Percentiles rank a stretch among this genome's conserved stretches.
Evolutionary conservation across 441 rosid genomes (phyloP).

Genomic region (Pelargonium australe): DNA sequence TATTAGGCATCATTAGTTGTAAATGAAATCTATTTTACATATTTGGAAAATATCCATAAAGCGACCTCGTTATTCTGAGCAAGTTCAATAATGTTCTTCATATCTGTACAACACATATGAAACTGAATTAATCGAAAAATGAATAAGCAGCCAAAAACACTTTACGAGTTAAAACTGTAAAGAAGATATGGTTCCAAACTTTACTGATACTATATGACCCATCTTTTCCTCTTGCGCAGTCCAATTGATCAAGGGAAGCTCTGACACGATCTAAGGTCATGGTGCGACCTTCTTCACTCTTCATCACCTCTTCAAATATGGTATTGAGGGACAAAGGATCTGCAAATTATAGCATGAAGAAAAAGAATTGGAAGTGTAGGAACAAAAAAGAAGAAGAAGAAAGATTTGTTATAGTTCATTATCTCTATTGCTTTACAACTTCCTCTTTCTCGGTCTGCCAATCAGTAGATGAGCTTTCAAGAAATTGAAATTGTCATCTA

Average conservation of each 20-base stretch:
- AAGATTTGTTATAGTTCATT: neutral
- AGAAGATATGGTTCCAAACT: neutral
- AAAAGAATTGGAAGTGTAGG: neutral
- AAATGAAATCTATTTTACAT: constrained; percentile 9
- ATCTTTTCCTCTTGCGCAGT: constrained; percentile 33
- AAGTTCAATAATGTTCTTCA: constrained; percentile 50
- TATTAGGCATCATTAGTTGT: constrained; percentile 13
- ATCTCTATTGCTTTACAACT: neutral
- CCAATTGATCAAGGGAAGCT: constrained; percentile 49
- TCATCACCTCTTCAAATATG: constrained; percentile 80
- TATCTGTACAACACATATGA: constrained; percentile 43
- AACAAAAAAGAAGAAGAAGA: neutral
- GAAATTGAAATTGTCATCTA: neutral
- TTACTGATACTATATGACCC: constrained; percentile 62
- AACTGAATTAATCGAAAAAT: constrained; percentile 10
- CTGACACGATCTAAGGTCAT: constrained; percentile 68
- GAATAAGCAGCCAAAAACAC: constrained; percentile 19
- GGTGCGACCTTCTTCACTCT: constrained; percentile 62
- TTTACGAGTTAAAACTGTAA: neutral
- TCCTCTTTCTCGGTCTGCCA: neutral
- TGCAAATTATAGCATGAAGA: constrained; percentile 29
- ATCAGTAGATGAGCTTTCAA: neutral
- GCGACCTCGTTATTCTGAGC: constrained; percentile 81
- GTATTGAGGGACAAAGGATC: constrained; percentile 56
- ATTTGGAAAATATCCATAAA: constrained; percentile 15